Conservation (phyloP, 345 rosid genomes). For the Psidium guajava region DNA sequence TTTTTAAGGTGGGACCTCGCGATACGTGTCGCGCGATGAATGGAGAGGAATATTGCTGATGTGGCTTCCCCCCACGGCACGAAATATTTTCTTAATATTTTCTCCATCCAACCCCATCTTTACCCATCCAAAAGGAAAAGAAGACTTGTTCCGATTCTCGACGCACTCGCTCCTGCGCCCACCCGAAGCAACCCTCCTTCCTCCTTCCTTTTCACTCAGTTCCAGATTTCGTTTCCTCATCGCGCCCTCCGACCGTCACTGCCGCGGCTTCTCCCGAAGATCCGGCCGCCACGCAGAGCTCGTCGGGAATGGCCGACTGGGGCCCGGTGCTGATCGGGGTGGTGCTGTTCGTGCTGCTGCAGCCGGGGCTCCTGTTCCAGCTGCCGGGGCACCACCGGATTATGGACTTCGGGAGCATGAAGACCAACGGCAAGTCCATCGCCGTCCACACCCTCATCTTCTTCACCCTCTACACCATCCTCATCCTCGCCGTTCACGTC, state of each 20-base stretch:
- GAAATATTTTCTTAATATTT: too few relatives aligned
- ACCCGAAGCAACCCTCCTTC: not conserved
- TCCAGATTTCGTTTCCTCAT: not conserved
- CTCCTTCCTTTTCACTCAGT: not conserved
- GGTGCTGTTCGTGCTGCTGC: conserved; percentile 67
- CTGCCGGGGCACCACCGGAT: conserved; percentile 54
- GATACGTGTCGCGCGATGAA: too few relatives aligned
- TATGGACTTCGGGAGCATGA: conserved; percentile 72
- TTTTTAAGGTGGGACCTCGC: too few relatives aligned
- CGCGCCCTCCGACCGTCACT: not conserved
- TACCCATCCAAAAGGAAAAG: not conserved
- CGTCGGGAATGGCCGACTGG: conserved; percentile 72
- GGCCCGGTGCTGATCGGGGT: conserved; percentile 85
- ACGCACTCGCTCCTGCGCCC: not conserved
- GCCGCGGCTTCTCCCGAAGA: not conserved
- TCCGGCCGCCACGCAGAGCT: not conserved
- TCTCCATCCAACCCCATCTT: not conserved
- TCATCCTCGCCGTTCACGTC: conserved; percentile 65
- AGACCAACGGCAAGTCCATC: conserved; percentile 92
- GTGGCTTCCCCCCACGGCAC: too few relatives aligned
- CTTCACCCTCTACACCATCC: conserved; percentile 66
- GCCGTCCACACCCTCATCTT: conserved; percentile 78
- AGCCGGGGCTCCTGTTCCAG: conserved; percentile 80
- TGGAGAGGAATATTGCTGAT: too few relatives aligned
- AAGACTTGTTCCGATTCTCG: not conserved